Conservation (phyloP, 1,139 yeast genomes). For the Geotrichum reessii region DNA sequence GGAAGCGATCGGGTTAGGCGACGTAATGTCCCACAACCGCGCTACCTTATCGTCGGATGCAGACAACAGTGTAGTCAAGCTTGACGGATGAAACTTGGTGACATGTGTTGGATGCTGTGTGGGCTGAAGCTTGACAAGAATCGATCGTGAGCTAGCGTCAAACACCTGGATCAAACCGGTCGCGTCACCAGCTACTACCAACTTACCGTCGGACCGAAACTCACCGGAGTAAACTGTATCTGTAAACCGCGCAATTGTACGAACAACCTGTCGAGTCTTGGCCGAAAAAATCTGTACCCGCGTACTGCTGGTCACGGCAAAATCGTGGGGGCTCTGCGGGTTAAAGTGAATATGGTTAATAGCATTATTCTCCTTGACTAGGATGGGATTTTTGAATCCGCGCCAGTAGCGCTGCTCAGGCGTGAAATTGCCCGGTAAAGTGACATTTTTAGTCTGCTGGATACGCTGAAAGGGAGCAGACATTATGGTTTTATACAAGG, state of each 20-base stretch:
- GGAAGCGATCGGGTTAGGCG: slow-evolving; percentile 65
- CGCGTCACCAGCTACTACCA: slow-evolving; percentile 83
- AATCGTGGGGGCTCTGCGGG: slow-evolving; percentile 81
- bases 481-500: slow-evolving; percentile 43
- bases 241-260: slow-evolving; percentile 85
- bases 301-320: slow-evolving; percentile 89
- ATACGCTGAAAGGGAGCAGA: slow-evolving; percentile 72
- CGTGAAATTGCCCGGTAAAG: slow-evolving; percentile 76
- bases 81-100: slow-evolving; percentile 80
- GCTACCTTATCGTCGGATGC: slow-evolving; percentile 90
- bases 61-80: slow-evolving; percentile 66
- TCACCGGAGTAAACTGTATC: slow-evolving; percentile 87
- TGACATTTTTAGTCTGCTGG: slow-evolving; percentile 64
- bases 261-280: slow-evolving; percentile 82
- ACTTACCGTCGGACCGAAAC: slow-evolving; percentile 74
- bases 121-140: slow-evolving; percentile 74
- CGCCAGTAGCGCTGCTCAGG: slow-evolving; percentile 96
- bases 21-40: slow-evolving; percentile 75
- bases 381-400: slow-evolving; percentile 73
- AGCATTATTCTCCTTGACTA: slow-evolving; percentile 90
- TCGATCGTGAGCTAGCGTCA: slow-evolving; percentile 75
- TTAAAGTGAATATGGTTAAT: slow-evolving; percentile 84
- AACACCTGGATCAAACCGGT: slow-evolving; percentile 80
- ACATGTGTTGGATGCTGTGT: slow-evolving; percentile 87
- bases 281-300: slow-evolving; percentile 89